Base-by-base conservation (phyloP, 2,329 filamentous ascomycete species). In the Didymella pomorum region DNA sequence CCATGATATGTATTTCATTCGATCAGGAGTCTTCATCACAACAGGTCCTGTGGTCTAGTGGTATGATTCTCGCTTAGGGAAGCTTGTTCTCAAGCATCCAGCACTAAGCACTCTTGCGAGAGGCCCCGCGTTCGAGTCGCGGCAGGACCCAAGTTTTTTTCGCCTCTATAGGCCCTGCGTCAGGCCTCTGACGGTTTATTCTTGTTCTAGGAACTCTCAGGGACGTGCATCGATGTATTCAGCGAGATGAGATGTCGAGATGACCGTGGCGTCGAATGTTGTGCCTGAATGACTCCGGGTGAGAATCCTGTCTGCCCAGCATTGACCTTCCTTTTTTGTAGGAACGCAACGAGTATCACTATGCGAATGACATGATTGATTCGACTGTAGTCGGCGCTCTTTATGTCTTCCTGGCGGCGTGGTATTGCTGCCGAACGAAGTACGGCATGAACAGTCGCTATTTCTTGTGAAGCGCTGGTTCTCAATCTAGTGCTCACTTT, bases 1-100 rank as follows among this genome's bases (percentile, higher is more conserved):
- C 12, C 3, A 39, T 10, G 18, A 5, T 23, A 41, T 41, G 21
- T 39, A 39, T 11, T 11, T 21, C 12, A 39, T 39, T 4, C 2
- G 18, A 11, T 10, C 18, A 1, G 4, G 5, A 2, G n/a, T 11
- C 43, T 39, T 44, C 55, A 52, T 39, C 26, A 35, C 23, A n/a
- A 43, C 31, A 37, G 48, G 49, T 58, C 55, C 33, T 52, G 37
- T 52, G 48, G 49, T 52, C 83, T 86, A 86, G 84, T 83, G 85
- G 84, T 86, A 87, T 31, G 29, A 53, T 87, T 86, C 84, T 85
- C 84, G 84, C 85, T 86, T 86, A 87, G 85, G 84, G 85, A 58
- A n/a, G n/a, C 29, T 14, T 25, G 23, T 7, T 3, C n/a, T 25
- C 3, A 25, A 31, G 12, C 14, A 9, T 31, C 29, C 29, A 31